Conservation (phyloP, 805 yeast species). For the Phaffomyces opuntiae region DNA sequence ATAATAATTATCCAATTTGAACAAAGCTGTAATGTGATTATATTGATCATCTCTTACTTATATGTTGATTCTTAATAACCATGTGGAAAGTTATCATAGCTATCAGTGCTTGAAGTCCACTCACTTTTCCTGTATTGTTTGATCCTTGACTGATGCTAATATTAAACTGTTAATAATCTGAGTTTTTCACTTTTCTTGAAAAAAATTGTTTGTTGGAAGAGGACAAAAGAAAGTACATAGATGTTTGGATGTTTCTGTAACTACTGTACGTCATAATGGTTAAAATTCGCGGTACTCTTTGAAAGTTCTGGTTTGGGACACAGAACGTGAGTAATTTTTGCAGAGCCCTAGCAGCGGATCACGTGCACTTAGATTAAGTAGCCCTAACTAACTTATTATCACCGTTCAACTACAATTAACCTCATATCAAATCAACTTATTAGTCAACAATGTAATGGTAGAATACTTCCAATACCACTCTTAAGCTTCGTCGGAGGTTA, state of each 20-base stretch:
- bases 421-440: no score
- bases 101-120: conserved; percentile 7
- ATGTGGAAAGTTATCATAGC: neutral
- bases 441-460: no score
- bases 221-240: neutral
- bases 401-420: no score
- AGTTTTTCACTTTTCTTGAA: conserved; percentile 22
- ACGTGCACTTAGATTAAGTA: no score
- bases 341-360: no score
- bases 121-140: conserved; percentile 22
- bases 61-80: neutral
- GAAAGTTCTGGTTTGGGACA: neutral
- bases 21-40: neutral
- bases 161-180: conserved; percentile 3
- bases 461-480: no score
- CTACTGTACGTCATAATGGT: neutral
- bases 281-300: neutral
- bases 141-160: conserved; percentile 18
- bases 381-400: no score
- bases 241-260: conserved; percentile 12
- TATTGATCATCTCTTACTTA: no score
- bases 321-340: no score
- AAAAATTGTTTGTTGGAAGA: conserved; percentile 18
- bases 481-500: neutral
- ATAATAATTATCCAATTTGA: no score